phyloP scores from a whole-genome alignment of 2,329 filamentous ascomycete genomes.

The Boeremia lycopersici region DNA sequence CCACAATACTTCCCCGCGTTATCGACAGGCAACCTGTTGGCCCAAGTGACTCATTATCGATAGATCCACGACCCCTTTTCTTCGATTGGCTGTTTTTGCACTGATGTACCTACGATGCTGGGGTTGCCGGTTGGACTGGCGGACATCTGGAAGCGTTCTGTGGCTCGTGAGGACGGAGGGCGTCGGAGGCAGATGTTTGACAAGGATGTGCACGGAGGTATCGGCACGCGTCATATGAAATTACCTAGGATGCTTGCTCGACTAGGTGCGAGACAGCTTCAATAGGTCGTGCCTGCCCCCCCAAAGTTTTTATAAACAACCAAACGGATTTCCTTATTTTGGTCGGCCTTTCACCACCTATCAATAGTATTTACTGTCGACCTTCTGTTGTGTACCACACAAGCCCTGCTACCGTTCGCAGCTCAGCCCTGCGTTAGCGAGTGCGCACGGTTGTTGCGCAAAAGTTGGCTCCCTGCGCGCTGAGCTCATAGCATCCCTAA shows the following conservation, averaged over 20 bases:
- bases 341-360: constrained; percentile 1
- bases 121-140: constrained; percentile 12
- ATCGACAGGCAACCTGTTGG: constrained; percentile 19
- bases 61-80: constrained; percentile 24
- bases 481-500: constrained; percentile 23
- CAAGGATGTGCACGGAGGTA: not conserved
- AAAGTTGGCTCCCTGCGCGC: constrained; percentile 27
- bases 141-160: constrained; percentile 14
- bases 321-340: not conserved
- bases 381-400: constrained; percentile 8
- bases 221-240: constrained; percentile 24
- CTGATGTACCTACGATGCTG: constrained; percentile 14
- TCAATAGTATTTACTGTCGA: constrained; percentile 14
- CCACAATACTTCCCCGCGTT: constrained; percentile 19
- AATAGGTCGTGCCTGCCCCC: constrained; percentile 8
- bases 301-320: constrained; percentile 2
- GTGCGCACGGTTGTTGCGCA: constrained; percentile 21
- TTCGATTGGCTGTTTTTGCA: constrained; percentile 24
- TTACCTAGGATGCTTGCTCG: constrained; percentile 25
- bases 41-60: constrained; percentile 24
- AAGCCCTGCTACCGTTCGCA: constrained; percentile 14
- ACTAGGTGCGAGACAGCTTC: constrained; percentile 12
- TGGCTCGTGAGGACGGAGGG: constrained; percentile 9
- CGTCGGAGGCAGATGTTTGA: constrained; percentile 1
- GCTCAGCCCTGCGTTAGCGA: constrained; percentile 16